Conservation (phyloP, 2,329 filamentous ascomycete genomes). For the Trichophyton equinum region DNA sequence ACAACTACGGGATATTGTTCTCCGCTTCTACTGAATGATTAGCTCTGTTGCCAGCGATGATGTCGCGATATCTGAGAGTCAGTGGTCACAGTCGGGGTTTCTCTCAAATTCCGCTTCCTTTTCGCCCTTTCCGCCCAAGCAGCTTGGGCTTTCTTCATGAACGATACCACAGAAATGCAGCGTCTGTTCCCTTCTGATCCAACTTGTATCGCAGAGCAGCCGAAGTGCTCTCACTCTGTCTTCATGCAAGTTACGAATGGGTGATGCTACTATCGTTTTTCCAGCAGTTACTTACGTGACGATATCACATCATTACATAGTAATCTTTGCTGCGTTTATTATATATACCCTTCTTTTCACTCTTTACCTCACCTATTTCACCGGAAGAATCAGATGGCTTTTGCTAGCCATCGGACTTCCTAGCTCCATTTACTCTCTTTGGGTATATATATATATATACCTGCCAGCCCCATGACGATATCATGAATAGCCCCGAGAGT, state of each 20-base stretch:
- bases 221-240: background rate
- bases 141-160: background rate
- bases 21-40: background rate
- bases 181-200: background rate
- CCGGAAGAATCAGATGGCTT: background rate
- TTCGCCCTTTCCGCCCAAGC: background rate
- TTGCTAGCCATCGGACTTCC: background rate
- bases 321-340: background rate
- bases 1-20: background rate
- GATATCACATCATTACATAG: background rate
- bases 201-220: background rate
- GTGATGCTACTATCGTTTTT: background rate
- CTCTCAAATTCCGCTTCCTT: background rate
- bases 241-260: background rate
- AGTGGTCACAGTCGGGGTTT: background rate
- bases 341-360: background rate
- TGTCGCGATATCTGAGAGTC: background rate
- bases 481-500: background rate
- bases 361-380: background rate
- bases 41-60: background rate
- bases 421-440: background rate
- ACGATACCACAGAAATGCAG: background rate
- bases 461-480: background rate
- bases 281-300: background rate
- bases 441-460: slow-evolving; percentile 8